These are phyloP conservation scores for Phyllosticta paracitricarpa DNA, from an alignment of 2,329 filamentous ascomycete species.

Conservation along the genomic window DNA sequence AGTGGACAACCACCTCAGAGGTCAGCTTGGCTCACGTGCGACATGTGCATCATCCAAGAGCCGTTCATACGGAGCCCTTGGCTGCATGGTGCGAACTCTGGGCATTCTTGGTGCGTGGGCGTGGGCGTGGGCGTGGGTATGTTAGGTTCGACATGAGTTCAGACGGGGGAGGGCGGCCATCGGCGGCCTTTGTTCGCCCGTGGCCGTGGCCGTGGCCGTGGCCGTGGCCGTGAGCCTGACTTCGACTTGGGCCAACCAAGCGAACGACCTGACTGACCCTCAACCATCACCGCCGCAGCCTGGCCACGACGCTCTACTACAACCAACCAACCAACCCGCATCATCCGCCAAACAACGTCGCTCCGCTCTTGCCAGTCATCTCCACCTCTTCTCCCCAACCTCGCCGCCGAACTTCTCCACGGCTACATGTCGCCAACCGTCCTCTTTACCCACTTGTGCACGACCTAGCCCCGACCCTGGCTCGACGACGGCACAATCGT, in stretches of 20 bases:
- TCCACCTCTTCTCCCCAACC: not conserved
- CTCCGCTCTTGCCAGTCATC: not conserved
- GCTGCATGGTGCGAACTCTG: not conserved
- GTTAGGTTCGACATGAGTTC: not conserved
- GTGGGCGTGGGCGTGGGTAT: not conserved
- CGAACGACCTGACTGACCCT: not conserved
- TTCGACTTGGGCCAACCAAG: not conserved
- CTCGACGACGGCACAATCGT: conserved; percentile 25
- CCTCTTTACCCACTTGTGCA: not conserved
- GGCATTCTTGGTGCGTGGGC: not conserved
- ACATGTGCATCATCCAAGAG: not conserved
- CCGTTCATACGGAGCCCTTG: not conserved
- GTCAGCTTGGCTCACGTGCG: not conserved
- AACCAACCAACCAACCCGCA: not conserved
- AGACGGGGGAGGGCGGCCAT: not conserved
- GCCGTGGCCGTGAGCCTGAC: not conserved
- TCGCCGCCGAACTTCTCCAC: not conserved
- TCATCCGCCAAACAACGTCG: not conserved
- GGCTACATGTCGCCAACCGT: not conserved
- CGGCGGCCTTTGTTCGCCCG: not conserved
- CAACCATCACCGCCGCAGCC: not conserved
- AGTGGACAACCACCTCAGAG: not conserved
- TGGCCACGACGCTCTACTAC: not conserved
- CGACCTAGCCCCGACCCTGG: conserved; percentile 16
- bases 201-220: too few species aligned